Conservation (phyloP, 306 rosid species). For the Delonix regia region DNA sequence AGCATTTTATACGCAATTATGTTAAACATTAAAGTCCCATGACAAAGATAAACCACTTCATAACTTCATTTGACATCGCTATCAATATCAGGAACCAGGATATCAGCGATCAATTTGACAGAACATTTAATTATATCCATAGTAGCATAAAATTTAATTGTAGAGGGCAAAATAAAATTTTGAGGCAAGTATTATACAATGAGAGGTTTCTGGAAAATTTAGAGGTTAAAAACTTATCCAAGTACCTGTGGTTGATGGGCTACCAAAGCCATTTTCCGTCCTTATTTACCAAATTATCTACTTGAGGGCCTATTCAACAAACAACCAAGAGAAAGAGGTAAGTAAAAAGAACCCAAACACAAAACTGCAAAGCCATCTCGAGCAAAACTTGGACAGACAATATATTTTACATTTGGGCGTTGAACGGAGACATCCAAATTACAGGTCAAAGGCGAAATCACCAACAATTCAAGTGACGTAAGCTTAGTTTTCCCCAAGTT, state of each 20-base stretch:
- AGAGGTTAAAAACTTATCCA: slow-evolving; percentile 10
- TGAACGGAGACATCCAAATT: not conserved
- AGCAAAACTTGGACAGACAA: not conserved
- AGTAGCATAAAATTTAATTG: not conserved
- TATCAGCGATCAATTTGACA: not conserved
- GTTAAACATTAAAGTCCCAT: slow-evolving; percentile 9
- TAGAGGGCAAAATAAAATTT: not conserved
- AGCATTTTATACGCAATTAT: not conserved
- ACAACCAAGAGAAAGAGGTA: slow-evolving; percentile 16
- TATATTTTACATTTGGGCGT: not conserved
- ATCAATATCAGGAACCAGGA: not conserved
- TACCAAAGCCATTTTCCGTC: slow-evolving; percentile 64
- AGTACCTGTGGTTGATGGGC: slow-evolving; percentile 84
- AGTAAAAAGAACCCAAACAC: not conserved
- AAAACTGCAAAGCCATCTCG: not conserved
- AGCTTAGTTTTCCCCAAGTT: slow-evolving; percentile 7
- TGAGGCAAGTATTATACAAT: not conserved
- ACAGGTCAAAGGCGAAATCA: not conserved
- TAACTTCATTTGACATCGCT: not conserved
- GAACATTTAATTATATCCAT: not conserved
- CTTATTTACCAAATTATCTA: slow-evolving; percentile 57
- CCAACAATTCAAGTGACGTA: not conserved
- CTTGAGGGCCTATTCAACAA: slow-evolving; percentile 48
- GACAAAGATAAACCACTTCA: not conserved
- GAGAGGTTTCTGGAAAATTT: not conserved